Percentiles rank a stretch among this genome's conserved stretches.
These are phyloP conservation scores for Pseudogymnoascus sp. DNA, from an alignment of 2,329 filamentous ascomycete species.

Conservation along the genomic window DNA sequence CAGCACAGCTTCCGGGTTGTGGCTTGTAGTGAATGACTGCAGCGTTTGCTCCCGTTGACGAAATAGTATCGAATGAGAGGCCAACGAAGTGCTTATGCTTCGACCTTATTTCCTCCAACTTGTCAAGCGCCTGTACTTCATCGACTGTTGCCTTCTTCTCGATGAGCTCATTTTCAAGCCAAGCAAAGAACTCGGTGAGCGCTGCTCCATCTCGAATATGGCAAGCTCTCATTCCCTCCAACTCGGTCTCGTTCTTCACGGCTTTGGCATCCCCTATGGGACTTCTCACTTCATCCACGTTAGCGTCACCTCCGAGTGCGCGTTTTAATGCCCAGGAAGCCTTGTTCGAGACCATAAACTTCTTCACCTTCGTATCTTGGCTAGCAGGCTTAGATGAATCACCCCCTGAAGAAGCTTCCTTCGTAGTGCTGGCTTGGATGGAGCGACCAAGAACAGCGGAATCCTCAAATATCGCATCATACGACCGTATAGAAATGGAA, in stretches of 20 bases:
- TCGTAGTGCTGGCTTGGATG: slow-evolving; percentile 14
- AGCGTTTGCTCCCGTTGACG: slow-evolving; percentile 74
- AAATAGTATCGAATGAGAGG: slow-evolving; percentile 92
- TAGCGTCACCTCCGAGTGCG: slow-evolving; percentile 74
- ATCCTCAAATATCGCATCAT: slow-evolving; percentile 72
- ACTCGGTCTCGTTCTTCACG: slow-evolving; percentile 82
- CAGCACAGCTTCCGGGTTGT: slow-evolving; percentile 69
- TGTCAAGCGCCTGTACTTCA: slow-evolving; percentile 86
- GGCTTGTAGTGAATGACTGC: slow-evolving; percentile 96
- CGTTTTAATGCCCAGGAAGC: slow-evolving; percentile 89
- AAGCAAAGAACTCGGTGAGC: slow-evolving; percentile 86
- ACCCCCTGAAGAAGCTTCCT: slow-evolving; percentile 28
- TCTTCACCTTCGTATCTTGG: slow-evolving; percentile 34
- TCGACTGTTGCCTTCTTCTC: slow-evolving; percentile 67
- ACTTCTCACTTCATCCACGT: slow-evolving; percentile 79
- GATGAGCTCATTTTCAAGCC: slow-evolving; percentile 83
- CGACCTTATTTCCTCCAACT: slow-evolving; percentile 68
- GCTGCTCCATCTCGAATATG: slow-evolving; percentile 91
- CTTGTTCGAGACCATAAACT: slow-evolving; percentile 79
- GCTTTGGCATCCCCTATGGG: slow-evolving; percentile 87
- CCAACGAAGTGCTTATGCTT: slow-evolving; percentile 71
- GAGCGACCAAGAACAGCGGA: slow-evolving; percentile 54
- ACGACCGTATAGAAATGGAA: slow-evolving; percentile 69
- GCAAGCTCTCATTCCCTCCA: slow-evolving; percentile 88
- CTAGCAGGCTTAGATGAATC: slow-evolving; percentile 25